Evolutionary conservation across 306 rosid species (phyloP).

Genomic region (Malus fusca): DNA sequence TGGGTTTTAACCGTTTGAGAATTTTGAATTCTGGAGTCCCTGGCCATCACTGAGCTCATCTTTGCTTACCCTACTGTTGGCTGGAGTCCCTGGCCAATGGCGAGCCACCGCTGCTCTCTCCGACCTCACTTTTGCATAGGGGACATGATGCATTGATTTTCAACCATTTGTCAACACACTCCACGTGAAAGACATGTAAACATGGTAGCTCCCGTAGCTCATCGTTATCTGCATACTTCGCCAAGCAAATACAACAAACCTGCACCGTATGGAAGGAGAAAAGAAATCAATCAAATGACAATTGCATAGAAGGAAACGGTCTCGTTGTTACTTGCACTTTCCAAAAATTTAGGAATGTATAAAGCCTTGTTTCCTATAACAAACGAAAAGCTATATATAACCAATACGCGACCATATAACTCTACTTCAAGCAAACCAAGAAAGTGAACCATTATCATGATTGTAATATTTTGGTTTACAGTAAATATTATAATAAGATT

Average conservation of each 20-base stretch:
- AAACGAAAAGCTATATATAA: background rate
- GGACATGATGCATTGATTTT: slow-evolving; percentile 75
- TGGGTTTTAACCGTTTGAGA: background rate
- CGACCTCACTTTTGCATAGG: slow-evolving; percentile 57
- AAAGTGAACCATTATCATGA: background rate
- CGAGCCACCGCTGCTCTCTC: slow-evolving; percentile 17
- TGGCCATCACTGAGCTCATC: background rate
- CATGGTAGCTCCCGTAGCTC: slow-evolving; percentile 68
- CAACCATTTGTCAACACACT: slow-evolving; percentile 69
- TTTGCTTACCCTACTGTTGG: slow-evolving; percentile 23
- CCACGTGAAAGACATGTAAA: slow-evolving; percentile 58
- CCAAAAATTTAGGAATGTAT: background rate
- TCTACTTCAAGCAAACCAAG: background rate
- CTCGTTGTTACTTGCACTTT: background rate
- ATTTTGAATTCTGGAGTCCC: background rate
- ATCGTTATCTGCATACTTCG: slow-evolving; percentile 50
- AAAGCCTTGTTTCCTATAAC: background rate
- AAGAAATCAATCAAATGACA: background rate
- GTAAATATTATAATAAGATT: too few relatives aligned
- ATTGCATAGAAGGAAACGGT: background rate
- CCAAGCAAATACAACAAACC: slow-evolving; percentile 76
- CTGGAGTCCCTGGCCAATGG: slow-evolving; percentile 32
- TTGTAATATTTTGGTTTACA: background rate
- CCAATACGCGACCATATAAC: background rate
- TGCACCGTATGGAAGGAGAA: slow-evolving; percentile 19